Conservation (phyloP, 148 eudicot genomes). For the Linanthus parryae region DNA sequence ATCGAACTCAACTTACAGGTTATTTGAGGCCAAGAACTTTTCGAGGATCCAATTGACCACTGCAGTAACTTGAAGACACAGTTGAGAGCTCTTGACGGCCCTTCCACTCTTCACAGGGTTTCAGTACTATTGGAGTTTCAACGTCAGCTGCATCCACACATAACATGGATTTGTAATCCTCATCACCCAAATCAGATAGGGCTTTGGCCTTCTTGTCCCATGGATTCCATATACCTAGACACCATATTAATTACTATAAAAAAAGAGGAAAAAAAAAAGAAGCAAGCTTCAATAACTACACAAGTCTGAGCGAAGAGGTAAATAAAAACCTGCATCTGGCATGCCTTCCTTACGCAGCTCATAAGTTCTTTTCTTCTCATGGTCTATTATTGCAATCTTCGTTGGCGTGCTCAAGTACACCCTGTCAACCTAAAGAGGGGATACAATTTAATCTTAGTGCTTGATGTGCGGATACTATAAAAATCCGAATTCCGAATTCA, state of each 20-base stretch:
- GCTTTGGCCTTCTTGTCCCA: conserved; percentile 87
- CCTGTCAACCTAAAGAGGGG: conserved; percentile 45
- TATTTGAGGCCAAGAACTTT: no score
- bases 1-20: no score
- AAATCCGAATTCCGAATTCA: not conserved
- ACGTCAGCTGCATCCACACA: conserved; percentile 73
- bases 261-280: not conserved
- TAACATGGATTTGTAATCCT: conserved; percentile 72
- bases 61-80: conserved; percentile 85
- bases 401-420: conserved; percentile 77
- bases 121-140: conserved; percentile 52
- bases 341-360: conserved; percentile 71
- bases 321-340: conserved; percentile 70
- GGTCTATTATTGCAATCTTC: conserved; percentile 79
- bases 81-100: conserved; percentile 70
- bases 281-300: not conserved
- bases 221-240: conserved; percentile 80
- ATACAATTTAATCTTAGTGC: not conserved
- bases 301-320: not conserved
- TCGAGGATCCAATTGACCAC: conserved; percentile 74
- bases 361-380: conserved; percentile 77
- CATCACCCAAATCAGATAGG: conserved; percentile 67
- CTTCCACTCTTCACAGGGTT: conserved; percentile 82
- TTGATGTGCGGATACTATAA: not conserved
- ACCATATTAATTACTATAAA: not conserved